Base-by-base conservation (phyloP, 2,329 filamentous ascomycete genomes). In the Arthrobotrys entomopaga region DNA sequence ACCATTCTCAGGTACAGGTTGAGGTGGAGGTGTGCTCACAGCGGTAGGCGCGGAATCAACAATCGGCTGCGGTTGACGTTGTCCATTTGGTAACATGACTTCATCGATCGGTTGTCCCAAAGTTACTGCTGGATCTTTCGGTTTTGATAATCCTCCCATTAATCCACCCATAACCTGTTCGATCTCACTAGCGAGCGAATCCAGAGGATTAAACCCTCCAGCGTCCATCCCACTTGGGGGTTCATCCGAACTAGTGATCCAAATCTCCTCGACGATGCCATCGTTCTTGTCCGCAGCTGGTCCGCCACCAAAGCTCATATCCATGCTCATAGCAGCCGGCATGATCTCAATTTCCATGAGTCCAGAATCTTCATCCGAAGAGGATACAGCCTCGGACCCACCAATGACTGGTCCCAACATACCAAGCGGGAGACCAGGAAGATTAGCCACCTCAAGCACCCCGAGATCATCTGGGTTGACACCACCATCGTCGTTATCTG, bases 141-240 rank as follows among this genome's bases (percentile, higher is more conserved):
- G 29, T 11, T 38, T 22, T 11, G 43, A 26, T 15, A 16, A 22
- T 13, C 54, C 61, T 16, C 69, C 69, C 20, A 61, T 52, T 19
- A 73, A 43, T n/a, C 69, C 67, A 3, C 59, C 69, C 69, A 73
- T 61, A 19, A 73, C 29, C 22, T 48, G 43, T 20, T 66, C 61
- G 15, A 66, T 8, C 26, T 73, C 24, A 42, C 24, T 43, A 0
- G 60, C 60, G 7, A 73, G 29, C n/a, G 19, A 42, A 52, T 63
- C 61, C 11, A 73, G 24, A 11, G 54, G 54, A 58, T 52, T 57
- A 52, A 66, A 34, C 15, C 53, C 60, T 15, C 15, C n/a, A 15
- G 15, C 22, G 19, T 34, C 20, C n/a, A 19, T 19, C 8, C 6
- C 43, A 29, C 26, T 52, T 24, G 26, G n/a, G 8, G 50, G 29